Base-by-base conservation (phyloP, 192 early-diverging fungal genomes). In the Coemansia sp. region DNA sequence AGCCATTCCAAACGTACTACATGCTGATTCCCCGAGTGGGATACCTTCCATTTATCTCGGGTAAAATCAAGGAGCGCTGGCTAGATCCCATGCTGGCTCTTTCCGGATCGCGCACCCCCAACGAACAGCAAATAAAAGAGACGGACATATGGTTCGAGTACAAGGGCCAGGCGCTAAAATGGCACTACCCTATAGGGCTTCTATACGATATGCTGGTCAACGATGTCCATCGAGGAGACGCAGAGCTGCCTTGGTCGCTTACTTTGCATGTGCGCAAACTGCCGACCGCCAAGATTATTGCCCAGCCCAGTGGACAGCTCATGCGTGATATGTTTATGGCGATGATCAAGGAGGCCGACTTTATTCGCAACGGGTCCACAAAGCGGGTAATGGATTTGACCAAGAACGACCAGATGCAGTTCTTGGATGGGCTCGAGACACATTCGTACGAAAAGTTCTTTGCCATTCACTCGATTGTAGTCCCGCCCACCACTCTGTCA, bases 161-260 rank as follows among this genome's bases (percentile, higher is more conserved):
- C 60, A 77, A 87, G 29, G 85, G 86, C 3, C 82, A 80, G 62
- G 85, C 91, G 17, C 63, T 93, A 27, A 93, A 88, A 64, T 93
- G 91, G 91, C 93, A 95, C 62, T 91, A 90, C 67, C 93, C 93
- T n/a, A 80, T 92, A 26, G 93, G 91, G 3, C 82, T 95, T 2
- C 72, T 95, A 11, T 89, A 88, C 64, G 93, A 95, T 59, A 81
- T 89, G 53, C 74, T 68, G 3, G 70, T 73, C 6, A 54, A 19
- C 29, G 38, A 56, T 11, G 56, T 50, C 2, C 58, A 44, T 3
- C 14, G 26, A 2, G 72, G 66, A 10, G 57, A 68, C 40, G 37
- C 65, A 0, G 67, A 68, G 57, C 59, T 90, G 21, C 93, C 93
- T 9, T 95, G 93, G 93, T 62, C 82, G 4, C 70, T 95, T 14